Conservation (phyloP, 2,329 filamentous ascomycete genomes). For the Aspergillus ustus region DNA sequence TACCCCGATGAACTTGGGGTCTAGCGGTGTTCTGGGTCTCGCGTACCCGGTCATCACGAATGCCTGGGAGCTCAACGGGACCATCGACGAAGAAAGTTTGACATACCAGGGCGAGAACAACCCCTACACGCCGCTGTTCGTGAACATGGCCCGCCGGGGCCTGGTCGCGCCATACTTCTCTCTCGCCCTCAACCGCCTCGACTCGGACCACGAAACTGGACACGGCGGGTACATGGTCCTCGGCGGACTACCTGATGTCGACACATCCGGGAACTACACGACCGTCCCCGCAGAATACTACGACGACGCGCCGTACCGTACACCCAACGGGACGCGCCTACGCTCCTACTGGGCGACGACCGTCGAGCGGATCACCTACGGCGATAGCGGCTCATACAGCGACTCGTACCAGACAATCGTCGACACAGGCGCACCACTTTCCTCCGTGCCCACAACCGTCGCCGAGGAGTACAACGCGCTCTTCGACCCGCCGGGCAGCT, state of each 20-base stretch:
- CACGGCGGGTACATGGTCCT: slow-evolving; percentile 26
- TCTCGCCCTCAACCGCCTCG: slow-evolving; percentile 49
- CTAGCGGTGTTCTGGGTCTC: slow-evolving; percentile 12
- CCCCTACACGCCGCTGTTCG: slow-evolving; percentile 16
- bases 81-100: slow-evolving; percentile 1
- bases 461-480: slow-evolving; percentile 44
- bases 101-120: slow-evolving; percentile 1
- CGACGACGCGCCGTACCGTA: slow-evolving; percentile 23
- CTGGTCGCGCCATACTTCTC: slow-evolving; percentile 17
- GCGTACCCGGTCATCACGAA: slow-evolving; percentile 12
- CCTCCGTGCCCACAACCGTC: slow-evolving; percentile 41
- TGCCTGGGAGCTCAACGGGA: not conserved
- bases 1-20: slow-evolving; percentile 1
- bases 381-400: not conserved
- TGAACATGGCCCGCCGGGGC: slow-evolving; percentile 9
- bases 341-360: slow-evolving; percentile 18
- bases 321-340: slow-evolving; percentile 22
- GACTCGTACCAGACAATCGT: slow-evolving; percentile 22
- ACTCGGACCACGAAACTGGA: slow-evolving; percentile 20
- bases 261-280: slow-evolving; percentile 14
- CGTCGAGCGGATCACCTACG: slow-evolving; percentile 11
- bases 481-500: slow-evolving; percentile 48
- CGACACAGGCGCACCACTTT: slow-evolving; percentile 36
- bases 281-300: slow-evolving; percentile 26
- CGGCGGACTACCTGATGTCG: slow-evolving; percentile 24